Evolutionary conservation across 306 rosid genomes (phyloP), one percentile per base, ranked within the genome.

Genomic region (Abrus precatorius): DNA sequence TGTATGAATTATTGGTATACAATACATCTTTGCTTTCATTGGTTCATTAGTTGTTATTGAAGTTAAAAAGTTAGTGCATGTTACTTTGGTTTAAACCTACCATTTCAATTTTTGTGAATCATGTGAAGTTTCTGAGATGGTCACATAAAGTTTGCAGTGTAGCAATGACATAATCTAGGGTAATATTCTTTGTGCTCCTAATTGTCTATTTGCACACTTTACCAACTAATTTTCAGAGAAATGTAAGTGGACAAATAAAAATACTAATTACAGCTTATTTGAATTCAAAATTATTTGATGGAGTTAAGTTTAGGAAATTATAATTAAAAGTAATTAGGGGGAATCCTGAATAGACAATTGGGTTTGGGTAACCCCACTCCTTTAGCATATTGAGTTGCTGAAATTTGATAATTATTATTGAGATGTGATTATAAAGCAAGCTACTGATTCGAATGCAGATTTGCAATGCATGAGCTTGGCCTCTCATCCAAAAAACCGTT

Each of bases 381-480:
- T 72, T 57, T 11, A 63, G 40, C 56, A 41, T 10, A 57, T 77
- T 54, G 49, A 71, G 80, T 65, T 13, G 50, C 77, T 75, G 32
- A 74, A 66, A 49, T 73, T 49, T 75, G 72, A 8, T 14, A 11
- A 9, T 72, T 67, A 2, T 76, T 55, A 11, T 45, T 34, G 45
- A 80, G 69, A 56, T 77, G 55, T 75, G 40, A 56, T 75, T 75
- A 69, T 77, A 41, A 71, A 62, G 50, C 75, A 77, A 73, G n/a
- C 40, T 70, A 65, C 62, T 68, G 48, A 82, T 85, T 13, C 81
- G 80, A 75, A 69, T 71, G 61, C 91, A 93, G 99, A 82, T 95
- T 85, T 81, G 99, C 99, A 43, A 95, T 95, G 99, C 98, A 95
- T 36, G 99, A 93, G 86, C 89, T 95, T 66, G 95, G 99, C 40